Base-by-base conservation (phyloP, 2,329 filamentous ascomycete genomes). In the Albifimbria verrucaria region DNA sequence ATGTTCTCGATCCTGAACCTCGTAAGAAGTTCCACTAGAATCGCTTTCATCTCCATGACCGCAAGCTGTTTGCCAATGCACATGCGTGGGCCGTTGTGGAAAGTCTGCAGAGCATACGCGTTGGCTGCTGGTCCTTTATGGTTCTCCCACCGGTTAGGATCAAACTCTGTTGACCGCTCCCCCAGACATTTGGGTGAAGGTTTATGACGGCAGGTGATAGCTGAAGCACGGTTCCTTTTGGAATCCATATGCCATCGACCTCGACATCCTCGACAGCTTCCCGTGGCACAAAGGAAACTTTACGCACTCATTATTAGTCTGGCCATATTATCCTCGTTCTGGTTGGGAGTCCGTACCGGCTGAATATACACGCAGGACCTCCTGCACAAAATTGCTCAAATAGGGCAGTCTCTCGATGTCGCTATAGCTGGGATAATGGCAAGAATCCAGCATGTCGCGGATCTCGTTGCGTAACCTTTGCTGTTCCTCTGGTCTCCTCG, bases 351-450 rank as follows among this genome's bases (percentile, higher is more conserved):
- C 42, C 60, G 55, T 54, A 64, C 64, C 59, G 2, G 76, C 73
- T 4, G 72, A 66, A 55, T 71, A 74, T 42, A 75, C 64, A 2
- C 77, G 69, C 32, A 79, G 56, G 4, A 73, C 64, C 60, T 79
- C 77, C 28, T 63, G 73, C 56, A 72, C 65, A 48, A 79, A 70
- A 52, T 75, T 73, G 56, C 72, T 67, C 24, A 75, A 58, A 15
- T 69, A 66, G 1, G 68, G 68, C 10, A 74, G 65, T 9, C 66
- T 65, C 7, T 68, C 68, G 12, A 70, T 56, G 7, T 64, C 57
- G 41, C 53, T 51, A 39, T 59, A 66, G 6, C 49, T 50, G 2
- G 55, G 51, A 12, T 51, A 39, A 5, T 45, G 44, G 17, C 53
- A 52, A 15, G 52, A 52, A 12, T 26, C 47, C 23, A 57, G 51